A percentile compares a stretch with the other conserved stretches of the same genome.
phyloP scores from a whole-genome alignment of 106 monocot species.

The Hemerocallis citrina region DNA sequence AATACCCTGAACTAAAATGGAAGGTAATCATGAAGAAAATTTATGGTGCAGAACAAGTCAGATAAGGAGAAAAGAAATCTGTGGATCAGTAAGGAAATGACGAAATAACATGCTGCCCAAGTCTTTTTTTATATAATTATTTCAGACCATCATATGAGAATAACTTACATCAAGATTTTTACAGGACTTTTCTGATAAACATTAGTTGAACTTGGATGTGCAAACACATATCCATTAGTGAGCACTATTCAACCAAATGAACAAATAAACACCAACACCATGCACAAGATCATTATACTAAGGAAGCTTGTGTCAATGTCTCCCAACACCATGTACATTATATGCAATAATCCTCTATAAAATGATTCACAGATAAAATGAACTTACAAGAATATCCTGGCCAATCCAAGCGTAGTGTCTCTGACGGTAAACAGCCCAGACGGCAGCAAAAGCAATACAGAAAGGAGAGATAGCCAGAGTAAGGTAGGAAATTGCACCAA shows the following conservation, averaged over 20 bases:
- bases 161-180: too few relatives aligned
- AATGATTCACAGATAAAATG: background rate
- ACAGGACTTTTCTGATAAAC: too few relatives aligned
- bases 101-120: too few relatives aligned
- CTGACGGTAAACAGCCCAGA: conserved; percentile 85
- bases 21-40: background rate
- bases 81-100: background rate
- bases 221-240: background rate
- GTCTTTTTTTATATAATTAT: too few relatives aligned
- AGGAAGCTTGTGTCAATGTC: too few relatives aligned
- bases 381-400: conserved; percentile 96
- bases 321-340: background rate
- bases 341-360: background rate
- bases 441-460: conserved; percentile 67
- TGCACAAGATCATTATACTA: background rate
- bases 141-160: too few relatives aligned
- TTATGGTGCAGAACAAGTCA: background rate
- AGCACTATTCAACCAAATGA: background rate
- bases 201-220: background rate
- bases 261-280: background rate
- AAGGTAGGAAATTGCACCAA: conserved; percentile 92
- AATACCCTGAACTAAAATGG: conserved; percentile 62
- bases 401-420: conserved; percentile 79
- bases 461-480: conserved; percentile 81
- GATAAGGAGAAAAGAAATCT: background rate